Percentiles rank a stretch among this genome's conserved stretches.
These are phyloP conservation scores for Mytilinidion resinicola DNA, from an alignment of 495 filamentous ascomycete genomes.

Conservation along the genomic window DNA sequence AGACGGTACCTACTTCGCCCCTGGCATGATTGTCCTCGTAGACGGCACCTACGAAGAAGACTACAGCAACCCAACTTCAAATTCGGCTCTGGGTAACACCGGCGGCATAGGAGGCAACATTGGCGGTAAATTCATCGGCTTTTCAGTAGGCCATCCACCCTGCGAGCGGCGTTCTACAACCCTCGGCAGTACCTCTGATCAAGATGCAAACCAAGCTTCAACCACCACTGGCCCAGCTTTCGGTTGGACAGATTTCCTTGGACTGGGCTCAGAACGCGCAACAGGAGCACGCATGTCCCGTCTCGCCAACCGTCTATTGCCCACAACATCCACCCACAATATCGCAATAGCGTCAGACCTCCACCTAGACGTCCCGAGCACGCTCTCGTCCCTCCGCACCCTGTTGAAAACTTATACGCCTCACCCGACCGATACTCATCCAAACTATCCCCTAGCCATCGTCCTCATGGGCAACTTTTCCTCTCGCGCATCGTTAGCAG, in stretches of 20 bases:
- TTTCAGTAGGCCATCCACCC: constrained; percentile 82
- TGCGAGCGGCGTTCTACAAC: constrained; percentile 77
- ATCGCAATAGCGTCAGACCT: constrained; percentile 75
- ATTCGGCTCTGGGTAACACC: constrained; percentile 53
- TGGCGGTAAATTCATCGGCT: constrained; percentile 80
- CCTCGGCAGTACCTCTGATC: constrained; percentile 51
- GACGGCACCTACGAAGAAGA: constrained; percentile 95
- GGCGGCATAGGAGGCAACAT: constrained; percentile 82
- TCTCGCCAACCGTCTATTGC: constrained; percentile 43
- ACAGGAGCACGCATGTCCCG: constrained; percentile 75
- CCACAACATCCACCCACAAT: constrained; percentile 32
- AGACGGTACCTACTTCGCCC: constrained; percentile 82
- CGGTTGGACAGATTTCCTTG: constrained; percentile 94
- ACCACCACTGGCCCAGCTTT: constrained; percentile 68
- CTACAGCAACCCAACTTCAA: constrained; percentile 55
- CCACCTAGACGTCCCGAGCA: constrained; percentile 72
- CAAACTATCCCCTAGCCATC: constrained; percentile 68
- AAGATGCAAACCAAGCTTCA: constrained; percentile 32
- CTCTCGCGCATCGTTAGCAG: constrained; percentile 62
- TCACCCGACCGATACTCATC: constrained; percentile 41
- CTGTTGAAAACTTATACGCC: constrained; percentile 63
- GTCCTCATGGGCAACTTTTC: constrained; percentile 82
- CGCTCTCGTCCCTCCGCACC: constrained; percentile 68
- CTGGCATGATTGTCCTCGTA: constrained; percentile 90
- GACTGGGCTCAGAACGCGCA: constrained; percentile 82